Evolutionary conservation across 108 stramenopile species (phyloP), one percentile per base, ranked within the genome.

Genomic region (Nitzschia sp.): DNA sequence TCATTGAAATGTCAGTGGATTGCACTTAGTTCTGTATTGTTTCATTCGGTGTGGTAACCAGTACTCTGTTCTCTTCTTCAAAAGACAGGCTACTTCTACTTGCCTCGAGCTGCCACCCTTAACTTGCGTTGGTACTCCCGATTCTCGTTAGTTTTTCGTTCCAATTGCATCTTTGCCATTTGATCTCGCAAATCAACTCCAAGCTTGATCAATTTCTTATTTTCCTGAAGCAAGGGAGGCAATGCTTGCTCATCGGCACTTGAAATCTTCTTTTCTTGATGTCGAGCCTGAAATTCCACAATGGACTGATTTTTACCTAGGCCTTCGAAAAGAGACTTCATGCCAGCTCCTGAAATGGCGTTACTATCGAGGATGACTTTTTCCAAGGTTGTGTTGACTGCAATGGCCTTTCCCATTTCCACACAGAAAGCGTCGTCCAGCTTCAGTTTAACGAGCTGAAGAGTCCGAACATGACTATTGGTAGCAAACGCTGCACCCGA

Each of bases 221-320:
- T 81, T 19, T 44, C 51, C 8, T 52, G 58, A 29, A 81, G 19
- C 22, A 77, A 50, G 5, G 12, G 51, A n/a, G 72, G 60, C 0
- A 81, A 9, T n/a, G 37, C 50, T 48, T 77, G 53, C 42, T 81
- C 80, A 39, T 72, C 76, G 7, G 71, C n/a, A 52, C 50, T 63
- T 3, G 57, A 15, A 43, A 72, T 69, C 10, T 56, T 71, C 50
- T 81, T 81, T 22, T 56, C 44, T 44, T 81, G 80, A 46, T 81
- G 80, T 3, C 80, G 80, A 9, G 75, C 53, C 57, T 81, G 72
- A 22, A 76, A 73, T 41, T 81, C 76, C 8, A 57, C 48, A 21
- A 81, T 51, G 19, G 72, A 38, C 12, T 25, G 48, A 50, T 81
- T 81, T 41, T 69, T 50, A 10, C 70, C 71, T 29, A 81, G 41